Evolutionary conservation across 2,329 filamentous ascomycete genomes (phyloP), one percentile per base, ranked within the genome.

Genomic region (Cladosporium sp.): DNA sequence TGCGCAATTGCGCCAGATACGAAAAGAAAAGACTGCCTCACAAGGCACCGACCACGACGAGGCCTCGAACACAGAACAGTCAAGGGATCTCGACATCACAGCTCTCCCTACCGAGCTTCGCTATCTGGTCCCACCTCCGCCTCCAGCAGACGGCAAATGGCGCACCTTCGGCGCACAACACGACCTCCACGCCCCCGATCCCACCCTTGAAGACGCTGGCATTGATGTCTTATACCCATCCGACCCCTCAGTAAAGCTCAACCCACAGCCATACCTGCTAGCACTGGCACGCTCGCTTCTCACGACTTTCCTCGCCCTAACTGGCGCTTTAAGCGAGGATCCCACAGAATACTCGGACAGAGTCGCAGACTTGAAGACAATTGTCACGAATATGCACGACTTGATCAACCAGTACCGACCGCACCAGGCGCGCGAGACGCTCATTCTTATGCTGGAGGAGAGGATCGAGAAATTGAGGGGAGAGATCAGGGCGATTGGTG

Each of bases 371-470:
- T 79, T 99, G 35, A 85, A 90, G 72, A 93, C 89, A 18, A 81
- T 98, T 31, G 89, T 96, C 69, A 89, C 94, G 77, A 98, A 98
- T 77, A 90, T 96, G 74, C 93, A 97, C 78, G 92, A 96, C 74
- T 85, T 97, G 63, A 88, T 98, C 70, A 99, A 99, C 77, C 89
- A 96, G 77, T 98, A 97, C 79, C 86, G 94, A 35, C 93, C 93
- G 11, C 93, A 97, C 76, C 94, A 98, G 80, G 93, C 93, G 28
- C 82, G 94, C 53, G 93, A 97, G 80, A 93, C 89, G 31, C 82
- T 96, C 66, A 96, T 97, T 35, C 80, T 89, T 70, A 86, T 94
- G 82, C 93, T 97, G 90, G 91, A 97, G 78, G 89, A 91, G 70
- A 90, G 94, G 73, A 80, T 97, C 33, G 88, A 91, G 71, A 84